Evolutionary conservation across 2,329 filamentous ascomycete species (phyloP).

Genomic region (Penicillium decumbens): DNA sequence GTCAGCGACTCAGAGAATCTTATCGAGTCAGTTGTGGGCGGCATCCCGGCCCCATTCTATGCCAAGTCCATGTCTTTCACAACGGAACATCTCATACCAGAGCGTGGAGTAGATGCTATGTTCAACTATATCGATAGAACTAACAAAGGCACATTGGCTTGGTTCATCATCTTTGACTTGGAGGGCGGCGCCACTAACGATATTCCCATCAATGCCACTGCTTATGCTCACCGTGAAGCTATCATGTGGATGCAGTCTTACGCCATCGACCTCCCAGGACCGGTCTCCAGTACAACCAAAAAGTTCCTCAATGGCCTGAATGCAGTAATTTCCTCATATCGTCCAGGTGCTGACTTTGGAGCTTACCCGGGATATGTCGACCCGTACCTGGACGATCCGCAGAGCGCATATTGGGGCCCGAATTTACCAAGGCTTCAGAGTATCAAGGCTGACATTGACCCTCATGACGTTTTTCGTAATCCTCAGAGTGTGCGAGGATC

Average conservation of each 20-base stretch:
- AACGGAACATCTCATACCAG: slow-evolving; percentile 46
- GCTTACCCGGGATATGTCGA: slow-evolving; percentile 64
- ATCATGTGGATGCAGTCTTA: slow-evolving; percentile 62
- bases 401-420: slow-evolving; percentile 53
- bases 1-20: slow-evolving; percentile 26
- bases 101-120: slow-evolving; percentile 45
- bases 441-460: slow-evolving; percentile 53
- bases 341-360: slow-evolving; percentile 39
- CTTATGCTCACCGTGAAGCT: slow-evolving; percentile 61
- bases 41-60: slow-evolving; percentile 51
- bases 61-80: slow-evolving; percentile 56
- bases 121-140: slow-evolving; percentile 52
- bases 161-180: slow-evolving; percentile 61
- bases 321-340: slow-evolving; percentile 26
- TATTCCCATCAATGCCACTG: slow-evolving; percentile 52
- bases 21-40: slow-evolving; percentile 26
- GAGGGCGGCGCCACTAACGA: slow-evolving; percentile 59
- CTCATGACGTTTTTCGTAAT: slow-evolving; percentile 54
- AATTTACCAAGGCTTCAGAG: slow-evolving; percentile 48
- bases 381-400: slow-evolving; percentile 43
- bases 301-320: slow-evolving; percentile 53
- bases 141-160: slow-evolving; percentile 51
- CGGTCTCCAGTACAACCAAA: slow-evolving; percentile 45
- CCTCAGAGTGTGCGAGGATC: slow-evolving; percentile 46
- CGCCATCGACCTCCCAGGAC: slow-evolving; percentile 47